Evolutionary conservation across 2,329 filamentous ascomycete genomes (phyloP).

Genomic region (Aureobasidium subglaciale): DNA sequence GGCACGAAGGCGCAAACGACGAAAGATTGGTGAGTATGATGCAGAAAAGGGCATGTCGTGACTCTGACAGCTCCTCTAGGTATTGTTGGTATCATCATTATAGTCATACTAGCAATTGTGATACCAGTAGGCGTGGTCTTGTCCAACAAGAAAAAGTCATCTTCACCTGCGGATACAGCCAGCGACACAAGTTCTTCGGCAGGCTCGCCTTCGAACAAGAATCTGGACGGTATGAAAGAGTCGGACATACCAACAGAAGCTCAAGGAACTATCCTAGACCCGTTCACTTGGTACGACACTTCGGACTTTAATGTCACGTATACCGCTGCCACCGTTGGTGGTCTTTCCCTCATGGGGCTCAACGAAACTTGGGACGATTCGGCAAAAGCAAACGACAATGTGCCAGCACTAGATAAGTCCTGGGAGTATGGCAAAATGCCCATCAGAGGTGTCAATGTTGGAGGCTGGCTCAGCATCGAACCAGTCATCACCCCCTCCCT

Average conservation of each 20-base stretch:
- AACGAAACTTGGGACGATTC: slow-evolving; percentile 82
- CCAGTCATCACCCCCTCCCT: slow-evolving; percentile 93
- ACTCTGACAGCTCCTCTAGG: slow-evolving; percentile 18
- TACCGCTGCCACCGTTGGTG: slow-evolving; percentile 75
- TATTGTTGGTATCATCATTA: slow-evolving; percentile 29
- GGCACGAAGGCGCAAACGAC: slow-evolving; percentile 38
- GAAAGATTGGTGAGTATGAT: slow-evolving; percentile 53
- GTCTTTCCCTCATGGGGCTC: slow-evolving; percentile 84
- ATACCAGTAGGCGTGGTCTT: slow-evolving; percentile 42
- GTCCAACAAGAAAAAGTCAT: slow-evolving; percentile 34
- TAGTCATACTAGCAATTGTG: slow-evolving; percentile 39
- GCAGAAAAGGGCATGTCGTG: background rate
- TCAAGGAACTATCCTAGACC: slow-evolving; percentile 73
- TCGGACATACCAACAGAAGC: slow-evolving; percentile 48
- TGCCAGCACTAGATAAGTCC: slow-evolving; percentile 65
- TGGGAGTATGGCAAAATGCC: slow-evolving; percentile 76
- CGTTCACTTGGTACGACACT: slow-evolving; percentile 86
- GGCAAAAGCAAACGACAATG: slow-evolving; percentile 66
- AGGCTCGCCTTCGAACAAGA: slow-evolving; percentile 35
- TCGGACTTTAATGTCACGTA: slow-evolving; percentile 91
- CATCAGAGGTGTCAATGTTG: slow-evolving; percentile 84
- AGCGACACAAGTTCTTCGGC: slow-evolving; percentile 19
- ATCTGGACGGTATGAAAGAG: slow-evolving; percentile 38
- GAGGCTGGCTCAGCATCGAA: slow-evolving; percentile 89
- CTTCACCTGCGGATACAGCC: slow-evolving; percentile 18